Conservation (phyloP, 345 rosid genomes). For the Citrus mangshanensis region DNA sequence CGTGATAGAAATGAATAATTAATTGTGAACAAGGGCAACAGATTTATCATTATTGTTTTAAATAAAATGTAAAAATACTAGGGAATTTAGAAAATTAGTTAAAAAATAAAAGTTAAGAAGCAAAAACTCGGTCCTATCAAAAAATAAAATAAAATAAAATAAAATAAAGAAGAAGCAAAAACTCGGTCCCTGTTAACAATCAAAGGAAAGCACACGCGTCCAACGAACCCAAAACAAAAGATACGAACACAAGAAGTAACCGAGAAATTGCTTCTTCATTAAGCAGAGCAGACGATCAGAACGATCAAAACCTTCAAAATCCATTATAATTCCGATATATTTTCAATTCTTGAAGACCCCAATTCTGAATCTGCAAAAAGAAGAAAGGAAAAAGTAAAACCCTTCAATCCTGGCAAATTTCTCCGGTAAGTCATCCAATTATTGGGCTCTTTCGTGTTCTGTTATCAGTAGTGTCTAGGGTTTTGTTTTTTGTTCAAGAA, state of each 20-base stretch:
- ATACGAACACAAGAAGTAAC: neutral
- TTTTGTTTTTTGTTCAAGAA: slow-evolving; percentile 24
- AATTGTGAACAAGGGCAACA: too few relatives aligned
- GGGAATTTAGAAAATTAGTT: too few relatives aligned
- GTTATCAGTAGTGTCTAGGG: slow-evolving; percentile 7
- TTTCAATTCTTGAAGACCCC: neutral
- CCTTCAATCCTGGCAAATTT: neutral
- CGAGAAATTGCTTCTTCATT: neutral
- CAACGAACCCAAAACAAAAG: neutral
- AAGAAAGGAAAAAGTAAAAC: too few relatives aligned
- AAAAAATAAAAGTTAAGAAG: neutral
- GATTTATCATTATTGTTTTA: too few relatives aligned
- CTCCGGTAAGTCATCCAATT: slow-evolving; percentile 10
- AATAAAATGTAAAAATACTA: too few relatives aligned
- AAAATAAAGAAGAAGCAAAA: too few relatives aligned
- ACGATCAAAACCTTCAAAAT: neutral
- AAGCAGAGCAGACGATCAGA: neutral
- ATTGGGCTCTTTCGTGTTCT: neutral
- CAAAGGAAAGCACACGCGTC: neutral
- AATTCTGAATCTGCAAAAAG: neutral
- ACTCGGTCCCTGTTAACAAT: neutral
- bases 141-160: neutral
- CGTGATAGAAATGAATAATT: too few relatives aligned
- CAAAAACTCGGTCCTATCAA: neutral
- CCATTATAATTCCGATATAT: neutral